These are phyloP conservation scores for Coffea eugenioides DNA, from an alignment of 257 asterid species.

Conservation along the genomic window DNA sequence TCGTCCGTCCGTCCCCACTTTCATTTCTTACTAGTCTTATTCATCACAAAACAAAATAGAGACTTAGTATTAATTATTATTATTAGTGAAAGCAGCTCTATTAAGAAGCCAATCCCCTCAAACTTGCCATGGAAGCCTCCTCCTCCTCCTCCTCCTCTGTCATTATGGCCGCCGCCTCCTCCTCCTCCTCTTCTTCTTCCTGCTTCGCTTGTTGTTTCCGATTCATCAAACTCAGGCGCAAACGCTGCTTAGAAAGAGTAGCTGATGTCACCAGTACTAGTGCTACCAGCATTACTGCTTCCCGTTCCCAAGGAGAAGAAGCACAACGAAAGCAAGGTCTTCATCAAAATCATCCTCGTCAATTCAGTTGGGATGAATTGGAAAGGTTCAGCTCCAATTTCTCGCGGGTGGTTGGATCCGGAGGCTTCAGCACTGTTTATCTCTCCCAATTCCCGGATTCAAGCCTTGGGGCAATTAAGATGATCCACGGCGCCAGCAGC, in stretches of 20 bases:
- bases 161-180: conserved; percentile 13
- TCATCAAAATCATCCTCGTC: background rate
- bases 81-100: no score
- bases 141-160: background rate
- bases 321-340: background rate
- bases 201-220: conserved; percentile 12
- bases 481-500: conserved; percentile 37
- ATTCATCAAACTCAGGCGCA: background rate
- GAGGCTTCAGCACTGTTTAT: conserved; percentile 73
- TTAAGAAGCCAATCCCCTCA: background rate
- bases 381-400: conserved; percentile 36
- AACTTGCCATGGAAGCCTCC: background rate
- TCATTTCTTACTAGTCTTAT: no score
- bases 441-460: conserved; percentile 46
- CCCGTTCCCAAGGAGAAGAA: background rate
- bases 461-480: conserved; percentile 50
- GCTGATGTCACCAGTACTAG: background rate
- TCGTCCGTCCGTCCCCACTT: no score
- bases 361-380: conserved; percentile 38
- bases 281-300: background rate
- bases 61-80: no score
- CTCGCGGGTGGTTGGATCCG: conserved; percentile 52
- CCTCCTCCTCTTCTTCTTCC: no score
- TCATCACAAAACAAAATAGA: no score
- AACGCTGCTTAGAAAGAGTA: background rate